Evolutionary conservation across 805 yeast species (phyloP), one percentile per base, ranked within the genome.

Genomic region (Candida saitoana): DNA sequence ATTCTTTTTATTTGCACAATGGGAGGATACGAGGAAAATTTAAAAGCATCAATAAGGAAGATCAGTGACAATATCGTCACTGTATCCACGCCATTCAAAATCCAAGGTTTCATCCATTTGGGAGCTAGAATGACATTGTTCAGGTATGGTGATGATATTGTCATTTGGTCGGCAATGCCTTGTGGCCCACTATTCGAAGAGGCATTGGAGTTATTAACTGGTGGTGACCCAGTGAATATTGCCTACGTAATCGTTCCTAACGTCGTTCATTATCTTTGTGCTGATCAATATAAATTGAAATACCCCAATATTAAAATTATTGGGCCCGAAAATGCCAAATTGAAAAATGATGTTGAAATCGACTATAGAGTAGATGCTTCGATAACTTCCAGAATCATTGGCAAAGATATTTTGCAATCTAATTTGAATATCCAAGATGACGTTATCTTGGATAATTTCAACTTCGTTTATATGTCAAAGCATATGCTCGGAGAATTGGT

Each of bases 401-500:
- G 41, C n/a, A 51, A 39, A 30, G 40, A 45, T 19, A 36, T 42
- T 0, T 48, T 39, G 9, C 41, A 57, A 15, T 45, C 56, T 11
- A 50, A 55, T 7, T 41, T 65, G 9, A 71, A 71, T 3, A 57
- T 74, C 40, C 24, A 41, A 5, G 77, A 71, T 37, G 51, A 58
- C 1, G 59, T 65, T 3, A 63, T 77, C 18, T 51, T 59, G 16
- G 52, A 65, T 22, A 69, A 69, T 42, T 71, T 80, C 43, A 74
- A 79, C 50, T 77, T 82, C 45, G 71, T 79, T 4, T 82, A 68
- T 51, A 54, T 82, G 41, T 84, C 84, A 9, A 56, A 62, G 4
- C 84, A 78, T 51, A 57, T 50, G 12, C 82, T 82, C 57, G 69
- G 74, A 53, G 89, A 83, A 56, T 58, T 83, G 40, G 73, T 78